Evolutionary conservation across 768 basidiomycete genomes (phyloP), one percentile per base, ranked within the genome.

Genomic region (Russula sp.): DNA sequence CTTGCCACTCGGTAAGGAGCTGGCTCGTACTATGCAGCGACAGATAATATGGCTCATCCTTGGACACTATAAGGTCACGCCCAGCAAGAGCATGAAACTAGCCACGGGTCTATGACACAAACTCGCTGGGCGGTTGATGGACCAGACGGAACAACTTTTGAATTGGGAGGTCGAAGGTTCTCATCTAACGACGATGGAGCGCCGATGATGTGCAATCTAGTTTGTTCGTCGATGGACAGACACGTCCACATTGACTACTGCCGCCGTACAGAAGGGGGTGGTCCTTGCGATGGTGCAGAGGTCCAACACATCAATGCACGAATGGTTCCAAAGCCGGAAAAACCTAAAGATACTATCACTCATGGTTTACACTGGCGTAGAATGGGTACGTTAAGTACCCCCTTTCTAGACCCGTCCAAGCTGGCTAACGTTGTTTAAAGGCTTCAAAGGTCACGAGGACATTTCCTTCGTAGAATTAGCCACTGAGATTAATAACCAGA

Each of bases 101-200:
- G 76, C 16, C 85, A 87, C 55, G 86, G 85, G 9, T 84, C 83
- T 0, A 86, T 86, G 84, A 80, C 83, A 0, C 76, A 74, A 58
- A 80, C 82, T 0, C 75, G 77, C 44, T 87, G 86, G 86, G 74
- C 79, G 0, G 70, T 85, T 4, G 83, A 84, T 55, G 82, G 81
- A 0, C 78, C 78, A 0, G 80, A 84, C 8, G 82, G 78, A 16
- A 76, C 76, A 3, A 70, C 73, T 1, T 59, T 85, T 0, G 85
- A 86, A 65, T 72, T 85, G 2, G 78, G 80, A 55, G 84, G 85
- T 3, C 78, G 78, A 59, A 80, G 78, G 61, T 86, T 84, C 68
- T 81, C 77, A 10, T 66, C 78, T 0, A 76, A 77, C 35, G 82
- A 84, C 55, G 80, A 82, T 37, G 83, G 84, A 6, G 83, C 83